phyloP scores from a whole-genome alignment of 768 basidiomycete species.

The Arthromyces matolae region DNA sequence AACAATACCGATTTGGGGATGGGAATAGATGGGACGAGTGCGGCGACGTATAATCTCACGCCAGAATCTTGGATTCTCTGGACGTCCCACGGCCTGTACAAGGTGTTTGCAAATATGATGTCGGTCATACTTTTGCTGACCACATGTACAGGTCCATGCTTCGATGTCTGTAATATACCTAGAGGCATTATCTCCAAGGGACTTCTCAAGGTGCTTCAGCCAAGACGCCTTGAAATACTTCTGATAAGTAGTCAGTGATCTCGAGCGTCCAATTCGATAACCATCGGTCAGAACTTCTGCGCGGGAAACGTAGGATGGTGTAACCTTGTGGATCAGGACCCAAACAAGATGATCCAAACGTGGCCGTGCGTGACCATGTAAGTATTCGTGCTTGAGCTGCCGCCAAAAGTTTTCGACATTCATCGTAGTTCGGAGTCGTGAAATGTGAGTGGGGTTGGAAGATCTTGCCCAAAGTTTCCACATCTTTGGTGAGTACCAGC shows the following conservation, averaged over 20 bases:
- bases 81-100: constrained; percentile 23
- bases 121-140: constrained; percentile 22
- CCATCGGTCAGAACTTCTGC: constrained; percentile 11
- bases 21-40: constrained; percentile 21
- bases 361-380: no score
- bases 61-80: constrained; percentile 20
- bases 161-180: constrained; percentile 20
- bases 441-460: no score
- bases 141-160: constrained; percentile 27
- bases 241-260: constrained; percentile 21
- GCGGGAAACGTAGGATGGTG: constrained; percentile 19
- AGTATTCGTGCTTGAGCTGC: no score
- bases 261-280: constrained; percentile 18
- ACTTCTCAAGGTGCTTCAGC: constrained; percentile 7
- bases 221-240: constrained; percentile 22
- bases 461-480: no score
- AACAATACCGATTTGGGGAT: constrained; percentile 5
- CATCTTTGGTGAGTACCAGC: no score
- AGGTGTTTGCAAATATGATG: constrained; percentile 32
- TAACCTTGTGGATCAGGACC: constrained; percentile 25
- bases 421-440: no score
- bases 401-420: no score
- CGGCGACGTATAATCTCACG: constrained; percentile 17
- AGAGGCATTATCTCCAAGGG: constrained; percentile 11
- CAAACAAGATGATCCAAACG: constrained; percentile 27